Base-by-base conservation (phyloP, 1,139 yeast species). In the Taphrina wiesneri region DNA sequence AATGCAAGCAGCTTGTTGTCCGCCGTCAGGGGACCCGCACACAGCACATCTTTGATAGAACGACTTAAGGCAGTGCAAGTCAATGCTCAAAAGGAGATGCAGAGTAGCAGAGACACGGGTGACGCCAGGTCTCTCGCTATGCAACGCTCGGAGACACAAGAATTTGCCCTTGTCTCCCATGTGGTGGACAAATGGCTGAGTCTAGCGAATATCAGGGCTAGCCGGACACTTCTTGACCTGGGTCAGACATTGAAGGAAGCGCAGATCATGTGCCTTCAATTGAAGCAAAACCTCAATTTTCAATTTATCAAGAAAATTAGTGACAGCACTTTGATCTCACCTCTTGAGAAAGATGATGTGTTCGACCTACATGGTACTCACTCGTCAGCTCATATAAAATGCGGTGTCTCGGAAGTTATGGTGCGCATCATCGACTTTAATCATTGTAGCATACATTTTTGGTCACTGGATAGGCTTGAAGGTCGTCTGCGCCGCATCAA, bases 251-350 rank as follows among this genome's bases (percentile, higher is more conserved):
- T 74, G 36, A 69, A 69, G 60, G 67, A 69, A 21, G 74, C 74
- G 1, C 75, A 74, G 66, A 62, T 66, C 3, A 36, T 71, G 61
- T 61, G 69, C 34, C 67, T 68, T 32, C 61, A 62, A 21, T 57
- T 69, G 32, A 69, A 64, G 17, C 62, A 65, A n/a, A 65, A 64
- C 4, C 25, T 72, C 11, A 62, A 64, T 17, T 70, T 73, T 39
- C 76, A 74, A 66, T 66, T 72, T 51, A 67, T 72, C 46, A 67
- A 73, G 15, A 63, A 71, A 15, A 73, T 70, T 43, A 67, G 53
- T 15, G 65, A 28, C 21, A 49, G 25, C 36, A 53, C 23, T 15
- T 52, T 52, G 28, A 63, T 65, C 17, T 70, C 70, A 15, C 66
- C 68, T 15, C 60, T 59, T 43, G 71, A 64, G 28, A 46, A 63